Evolutionary conservation across 257 asterid species (phyloP).

Genomic region (Hygrophila difformis): DNA sequence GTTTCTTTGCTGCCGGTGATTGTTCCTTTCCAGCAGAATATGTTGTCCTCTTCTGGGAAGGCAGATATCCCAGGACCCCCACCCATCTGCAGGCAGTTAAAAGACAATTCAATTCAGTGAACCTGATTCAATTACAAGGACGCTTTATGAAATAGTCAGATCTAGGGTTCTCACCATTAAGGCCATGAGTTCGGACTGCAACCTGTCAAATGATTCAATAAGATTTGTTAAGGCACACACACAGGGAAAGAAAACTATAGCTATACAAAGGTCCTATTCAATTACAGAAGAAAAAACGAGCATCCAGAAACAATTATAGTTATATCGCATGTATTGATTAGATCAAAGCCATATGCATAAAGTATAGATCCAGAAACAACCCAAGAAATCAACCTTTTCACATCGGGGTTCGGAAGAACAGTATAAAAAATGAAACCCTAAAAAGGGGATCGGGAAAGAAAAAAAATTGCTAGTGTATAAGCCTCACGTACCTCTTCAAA

Average conservation of each 20-base stretch:
- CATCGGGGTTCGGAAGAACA: background rate
- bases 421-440: background rate
- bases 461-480: too few relatives aligned
- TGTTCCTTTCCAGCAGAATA: conserved; percentile 92
- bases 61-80: conserved; percentile 91
- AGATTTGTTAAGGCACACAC: background rate
- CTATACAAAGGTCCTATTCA: background rate
- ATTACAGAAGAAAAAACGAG: background rate
- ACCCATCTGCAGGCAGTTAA: conserved; percentile 45
- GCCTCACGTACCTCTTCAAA: conserved; percentile 34
- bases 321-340: too few relatives aligned
- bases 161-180: conserved; percentile 55
- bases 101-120: background rate
- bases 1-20: conserved; percentile 87
- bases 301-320: too few relatives aligned
- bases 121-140: background rate
- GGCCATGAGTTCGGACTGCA: conserved; percentile 95
- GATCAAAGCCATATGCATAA: too few relatives aligned
- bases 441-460: background rate
- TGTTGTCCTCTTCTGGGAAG: conserved; percentile 94
- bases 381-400: background rate
- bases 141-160: too few relatives aligned
- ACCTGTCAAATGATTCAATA: conserved; percentile 30
- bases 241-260: background rate
- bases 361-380: background rate